These are phyloP conservation scores for Zygotorulaspora chibaensis DNA, from an alignment of 805 yeast genomes.

Conservation along the genomic window DNA sequence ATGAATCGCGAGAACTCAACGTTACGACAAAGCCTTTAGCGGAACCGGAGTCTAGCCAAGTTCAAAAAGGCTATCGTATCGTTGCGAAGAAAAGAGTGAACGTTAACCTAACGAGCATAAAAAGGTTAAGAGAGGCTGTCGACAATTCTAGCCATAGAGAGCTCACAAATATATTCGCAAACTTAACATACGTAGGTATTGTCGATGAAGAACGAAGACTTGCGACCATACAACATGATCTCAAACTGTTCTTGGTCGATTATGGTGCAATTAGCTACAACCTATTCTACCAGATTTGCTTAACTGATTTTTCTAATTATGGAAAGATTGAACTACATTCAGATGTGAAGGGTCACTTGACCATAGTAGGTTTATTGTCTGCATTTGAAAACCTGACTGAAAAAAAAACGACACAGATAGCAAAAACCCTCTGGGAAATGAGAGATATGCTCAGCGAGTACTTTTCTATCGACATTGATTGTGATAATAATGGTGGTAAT, in stretches of 20 bases:
- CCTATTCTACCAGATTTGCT: conserved; percentile 74
- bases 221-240: conserved; percentile 81
- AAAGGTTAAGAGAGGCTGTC: conserved; percentile 49
- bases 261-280: conserved; percentile 66
- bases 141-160: conserved; percentile 44
- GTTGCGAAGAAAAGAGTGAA: conserved; percentile 33
- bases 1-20: conserved; percentile 1
- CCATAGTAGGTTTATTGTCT: conserved; percentile 16
- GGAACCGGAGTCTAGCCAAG: neutral
- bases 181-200: conserved; percentile 73
- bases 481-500: conserved; percentile 26
- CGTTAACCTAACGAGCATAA: conserved; percentile 56
- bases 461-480: conserved; percentile 49
- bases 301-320: conserved; percentile 76
- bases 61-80: conserved; percentile 12
- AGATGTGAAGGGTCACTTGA: conserved; percentile 12
- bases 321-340: conserved; percentile 50
- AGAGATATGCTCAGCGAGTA: conserved; percentile 78
- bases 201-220: conserved; percentile 68
- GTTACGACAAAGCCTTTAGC: neutral
- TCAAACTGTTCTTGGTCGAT: conserved; percentile 72
- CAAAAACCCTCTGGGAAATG: conserved; percentile 44
- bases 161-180: conserved; percentile 63
- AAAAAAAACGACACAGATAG: conserved; percentile 24
- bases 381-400: conserved; percentile 18